Percentiles rank a stretch among this genome's conserved stretches.
Evolutionary conservation across 2,329 filamentous ascomycete species (phyloP).

Genomic region (Pseudocercospora crystallina): DNA sequence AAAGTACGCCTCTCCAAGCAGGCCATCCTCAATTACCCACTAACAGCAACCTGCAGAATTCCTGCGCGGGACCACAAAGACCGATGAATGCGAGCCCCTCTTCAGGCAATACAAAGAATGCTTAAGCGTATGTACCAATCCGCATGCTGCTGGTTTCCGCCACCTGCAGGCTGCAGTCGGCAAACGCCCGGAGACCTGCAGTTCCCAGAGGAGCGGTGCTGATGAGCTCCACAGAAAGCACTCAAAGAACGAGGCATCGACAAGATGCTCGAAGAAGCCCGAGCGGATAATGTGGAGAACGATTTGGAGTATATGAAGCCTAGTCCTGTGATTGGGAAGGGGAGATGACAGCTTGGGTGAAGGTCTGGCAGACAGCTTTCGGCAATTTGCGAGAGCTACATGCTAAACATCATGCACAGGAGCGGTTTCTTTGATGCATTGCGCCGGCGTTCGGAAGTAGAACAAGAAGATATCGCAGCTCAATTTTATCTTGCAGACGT

Average conservation of each 20-base stretch:
- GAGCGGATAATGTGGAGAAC: constrained; percentile 85
- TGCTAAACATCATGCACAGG: neutral
- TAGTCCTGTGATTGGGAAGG: neutral
- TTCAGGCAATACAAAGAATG: constrained; percentile 90
- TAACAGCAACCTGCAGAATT: constrained; percentile 60
- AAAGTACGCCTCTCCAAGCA: constrained; percentile 64
- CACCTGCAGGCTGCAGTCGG: neutral
- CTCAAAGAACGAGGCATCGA: constrained; percentile 90
- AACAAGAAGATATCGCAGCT: neutral
- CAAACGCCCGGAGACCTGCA: neutral
- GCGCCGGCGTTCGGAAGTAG: neutral
- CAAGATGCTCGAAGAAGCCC: constrained; percentile 84
- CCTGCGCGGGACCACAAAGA: constrained; percentile 76
- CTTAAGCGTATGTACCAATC: constrained; percentile 63
- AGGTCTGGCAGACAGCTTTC: neutral
- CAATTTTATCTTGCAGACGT: neutral
- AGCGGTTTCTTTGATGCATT: neutral
- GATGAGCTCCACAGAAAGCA: constrained; percentile 60
- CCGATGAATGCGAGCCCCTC: constrained; percentile 80
- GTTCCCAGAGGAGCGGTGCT: neutral
- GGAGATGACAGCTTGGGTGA: neutral
- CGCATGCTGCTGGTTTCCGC: neutral
- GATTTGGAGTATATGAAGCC: constrained; percentile 67
- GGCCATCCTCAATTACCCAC: neutral
- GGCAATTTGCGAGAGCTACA: neutral